phyloP scores from a whole-genome alignment of 352 stramenopile genomes.

The Pythium dissotocum region DNA sequence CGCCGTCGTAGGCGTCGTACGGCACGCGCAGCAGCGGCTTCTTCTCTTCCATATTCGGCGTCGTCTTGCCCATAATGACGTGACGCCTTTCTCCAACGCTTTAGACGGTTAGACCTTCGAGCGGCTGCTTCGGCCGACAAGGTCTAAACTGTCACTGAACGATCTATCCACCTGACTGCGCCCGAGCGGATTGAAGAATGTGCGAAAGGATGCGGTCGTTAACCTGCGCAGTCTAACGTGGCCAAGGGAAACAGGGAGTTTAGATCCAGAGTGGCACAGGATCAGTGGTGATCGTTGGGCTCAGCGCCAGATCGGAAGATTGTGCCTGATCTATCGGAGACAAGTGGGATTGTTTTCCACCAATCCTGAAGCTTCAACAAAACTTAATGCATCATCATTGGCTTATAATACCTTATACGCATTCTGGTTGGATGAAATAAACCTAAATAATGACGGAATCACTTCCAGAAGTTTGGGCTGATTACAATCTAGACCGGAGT shows the following conservation, averaged over 20 bases:
- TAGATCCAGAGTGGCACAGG: no score
- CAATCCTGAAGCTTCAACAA: neutral
- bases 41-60: slow-evolving; percentile 26
- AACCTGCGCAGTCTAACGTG: neutral
- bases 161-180: neutral
- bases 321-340: neutral
- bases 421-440: no score
- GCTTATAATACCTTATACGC: no score
- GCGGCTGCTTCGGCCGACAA: slow-evolving; percentile 3
- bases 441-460: no score
- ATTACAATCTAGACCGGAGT: no score
- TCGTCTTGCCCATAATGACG: slow-evolving; percentile 10
- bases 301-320: neutral
- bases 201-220: neutral
- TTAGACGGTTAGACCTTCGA: slow-evolving; percentile 13
- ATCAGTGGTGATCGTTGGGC: slow-evolving; percentile 5
- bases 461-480: no score
- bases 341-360: neutral
- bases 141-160: neutral
- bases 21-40: slow-evolving; percentile 36
- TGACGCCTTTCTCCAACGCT: neutral
- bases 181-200: neutral
- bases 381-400: no score
- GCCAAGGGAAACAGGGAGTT: neutral
- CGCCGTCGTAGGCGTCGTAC: slow-evolving; percentile 17